Base-by-base conservation (phyloP, 2,329 filamentous ascomycete genomes). In the Triangularia verruculosa region DNA sequence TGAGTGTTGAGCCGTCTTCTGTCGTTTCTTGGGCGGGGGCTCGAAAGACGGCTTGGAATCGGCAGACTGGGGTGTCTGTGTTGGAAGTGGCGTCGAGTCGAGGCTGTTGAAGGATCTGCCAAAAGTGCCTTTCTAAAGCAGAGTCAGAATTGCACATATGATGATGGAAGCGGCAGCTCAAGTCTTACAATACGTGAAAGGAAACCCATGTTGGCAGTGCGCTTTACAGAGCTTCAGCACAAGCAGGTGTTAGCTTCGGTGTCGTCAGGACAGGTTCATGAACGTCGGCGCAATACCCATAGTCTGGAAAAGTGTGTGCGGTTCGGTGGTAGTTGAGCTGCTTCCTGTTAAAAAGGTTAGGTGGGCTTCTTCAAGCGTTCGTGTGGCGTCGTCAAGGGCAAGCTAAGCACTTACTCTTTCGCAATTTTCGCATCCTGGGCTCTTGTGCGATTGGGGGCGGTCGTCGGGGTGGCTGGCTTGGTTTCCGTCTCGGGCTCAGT, bases 251-350 rank as follows among this genome's bases (percentile, higher is more conserved):
- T 60, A n/a, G 27, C 15, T 61, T 39, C 39, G 22, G 22, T 22
- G 52, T 25, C 13, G 39, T 12, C 11, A 27, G 47, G 47, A 32
- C 1, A 55, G 53, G 32, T 25, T 17, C 43, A 22, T 61, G 55
- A 17, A 47, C 39, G 20, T 17, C 8, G 39, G 39, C 39, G 39
- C 39, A 20, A 22, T 70, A 70, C 69, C 69, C 68, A 69, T 71
- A 69, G 58, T 70, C 68, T 28, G 69, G 64, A 60, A 68, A 68
- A 27, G 66, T 66, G 62, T 70, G 64, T 52, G 64, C 58, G 22
- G 56, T 66, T 57, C 53, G 59, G 63, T 69, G 69, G 30, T 64
- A 69, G 39, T 67, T 58, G 57, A 64, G 62, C 24, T 52, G 51
- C 13, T 24, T 53, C 54, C 61, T 56, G 58, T 39, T 61, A 28